phyloP scores from a whole-genome alignment of 768 basidiomycete genomes.

The Suillus sp. region DNA sequence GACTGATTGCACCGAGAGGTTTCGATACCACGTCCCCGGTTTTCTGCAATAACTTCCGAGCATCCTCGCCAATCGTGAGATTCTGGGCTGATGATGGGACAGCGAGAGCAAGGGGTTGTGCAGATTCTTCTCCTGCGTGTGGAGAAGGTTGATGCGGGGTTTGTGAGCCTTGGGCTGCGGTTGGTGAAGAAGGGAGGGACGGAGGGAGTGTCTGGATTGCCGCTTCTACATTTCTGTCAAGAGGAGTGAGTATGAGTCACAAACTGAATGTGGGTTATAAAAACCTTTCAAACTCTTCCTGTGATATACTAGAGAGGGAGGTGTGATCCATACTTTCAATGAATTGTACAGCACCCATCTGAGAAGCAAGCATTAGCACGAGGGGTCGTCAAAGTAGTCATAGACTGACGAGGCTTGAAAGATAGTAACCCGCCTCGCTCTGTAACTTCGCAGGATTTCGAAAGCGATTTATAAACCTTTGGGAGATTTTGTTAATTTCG shows the following conservation, averaged over 20 bases:
- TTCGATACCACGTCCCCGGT: constrained; percentile 91
- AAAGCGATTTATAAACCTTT: constrained; percentile 94
- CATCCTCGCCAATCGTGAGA: constrained; percentile 58
- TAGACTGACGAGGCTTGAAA: constrained; percentile 83
- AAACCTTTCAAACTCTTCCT: constrained; percentile 88
- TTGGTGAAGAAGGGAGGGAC: constrained; percentile 33
- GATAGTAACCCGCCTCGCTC: constrained; percentile 95
- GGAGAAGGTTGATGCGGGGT: constrained; percentile 41
- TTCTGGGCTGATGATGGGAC: constrained; percentile 41
- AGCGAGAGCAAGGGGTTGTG: constrained; percentile 71
- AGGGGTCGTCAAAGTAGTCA: neutral
- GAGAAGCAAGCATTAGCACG: neutral
- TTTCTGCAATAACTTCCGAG: constrained; percentile 80
- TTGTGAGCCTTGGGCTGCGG: constrained; percentile 39
- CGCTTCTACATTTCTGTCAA: constrained; percentile 54
- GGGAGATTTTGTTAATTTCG: neutral
- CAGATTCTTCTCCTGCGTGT: constrained; percentile 87
- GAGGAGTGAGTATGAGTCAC: constrained; percentile 14
- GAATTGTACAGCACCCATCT: constrained; percentile 97
- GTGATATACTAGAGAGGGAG: constrained; percentile 89
- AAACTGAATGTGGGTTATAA: constrained; percentile 16
- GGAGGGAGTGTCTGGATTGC: constrained; percentile 53
- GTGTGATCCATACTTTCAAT: constrained; percentile 99
- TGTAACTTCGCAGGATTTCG: constrained; percentile 86
- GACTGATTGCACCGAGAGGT: constrained; percentile 85